Conservation (phyloP, 805 yeast genomes). For the Monosporozyma aquatica region DNA sequence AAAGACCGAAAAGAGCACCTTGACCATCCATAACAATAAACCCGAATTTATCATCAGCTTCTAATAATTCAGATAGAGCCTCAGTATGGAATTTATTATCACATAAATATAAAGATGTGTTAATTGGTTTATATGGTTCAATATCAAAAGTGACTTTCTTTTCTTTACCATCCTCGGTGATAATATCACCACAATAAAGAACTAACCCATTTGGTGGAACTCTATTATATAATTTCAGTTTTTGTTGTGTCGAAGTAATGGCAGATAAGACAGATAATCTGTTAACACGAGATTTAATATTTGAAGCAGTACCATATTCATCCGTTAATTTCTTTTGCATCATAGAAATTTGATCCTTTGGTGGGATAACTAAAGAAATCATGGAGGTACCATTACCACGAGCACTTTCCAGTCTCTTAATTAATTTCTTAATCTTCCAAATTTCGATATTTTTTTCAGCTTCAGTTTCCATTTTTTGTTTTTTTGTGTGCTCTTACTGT, state of each 20-base stretch:
- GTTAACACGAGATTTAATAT: conserved; percentile 95
- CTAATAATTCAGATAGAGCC: conserved; percentile 86
- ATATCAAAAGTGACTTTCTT: conserved; percentile 94
- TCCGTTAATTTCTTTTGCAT: conserved; percentile 88
- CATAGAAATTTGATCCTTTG: conserved; percentile 85
- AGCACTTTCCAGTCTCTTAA: conserved; percentile 80
- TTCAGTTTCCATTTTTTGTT: conserved; percentile 43
- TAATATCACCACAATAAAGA: conserved; percentile 95
- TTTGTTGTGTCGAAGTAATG: conserved; percentile 96
- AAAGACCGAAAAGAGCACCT: conserved; percentile 91
- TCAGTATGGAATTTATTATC: conserved; percentile 98
- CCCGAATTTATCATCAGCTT: conserved; percentile 93
- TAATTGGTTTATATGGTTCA: conserved; percentile 98
- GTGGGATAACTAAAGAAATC: conserved; percentile 95
- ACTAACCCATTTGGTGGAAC: conserved; percentile 96
- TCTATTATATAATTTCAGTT: conserved; percentile 75
- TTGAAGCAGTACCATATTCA: conserved; percentile 98
- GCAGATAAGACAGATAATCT: conserved; percentile 92
- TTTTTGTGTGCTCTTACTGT: no score
- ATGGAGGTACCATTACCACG: conserved; percentile 99
- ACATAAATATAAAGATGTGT: conserved; percentile 91
- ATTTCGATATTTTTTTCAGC: conserved; percentile 96
- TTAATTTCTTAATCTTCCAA: conserved; percentile 96
- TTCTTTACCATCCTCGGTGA: conserved; percentile 95
- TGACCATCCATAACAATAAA: conserved; percentile 99